Conservation (phyloP, 495 filamentous ascomycete genomes). For the Penicillium simplicissimum region DNA sequence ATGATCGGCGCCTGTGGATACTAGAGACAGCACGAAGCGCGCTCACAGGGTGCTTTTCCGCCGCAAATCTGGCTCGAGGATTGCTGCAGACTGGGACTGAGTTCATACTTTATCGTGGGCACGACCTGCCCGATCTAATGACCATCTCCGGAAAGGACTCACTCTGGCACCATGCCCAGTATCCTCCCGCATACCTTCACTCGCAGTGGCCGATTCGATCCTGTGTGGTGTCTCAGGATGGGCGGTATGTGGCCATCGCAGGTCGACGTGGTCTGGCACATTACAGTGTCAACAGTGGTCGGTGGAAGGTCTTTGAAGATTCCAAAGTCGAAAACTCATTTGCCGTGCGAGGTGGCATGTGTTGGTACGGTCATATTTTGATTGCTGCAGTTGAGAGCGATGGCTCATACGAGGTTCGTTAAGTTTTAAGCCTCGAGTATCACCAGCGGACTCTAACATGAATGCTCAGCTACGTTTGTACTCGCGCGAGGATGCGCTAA, state of each 20-base stretch:
- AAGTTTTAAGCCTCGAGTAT: background rate
- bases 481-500: constrained; percentile 81
- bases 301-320: constrained; percentile 94
- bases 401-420: constrained; percentile 70
- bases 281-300: constrained; percentile 89
- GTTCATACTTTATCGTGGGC: constrained; percentile 88
- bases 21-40: constrained; percentile 91
- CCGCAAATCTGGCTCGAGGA: constrained; percentile 83
- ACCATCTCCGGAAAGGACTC: constrained; percentile 90
- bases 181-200: constrained; percentile 79
- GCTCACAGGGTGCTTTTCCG: constrained; percentile 83
- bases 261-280: constrained; percentile 91
- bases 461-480: constrained; percentile 73
- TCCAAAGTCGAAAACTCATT: constrained; percentile 83
- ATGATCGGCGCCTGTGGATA: constrained; percentile 79
- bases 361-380: constrained; percentile 95
- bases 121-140: constrained; percentile 85
- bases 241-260: constrained; percentile 91
- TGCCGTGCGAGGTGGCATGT: constrained; percentile 92
- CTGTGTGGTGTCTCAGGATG: constrained; percentile 84
- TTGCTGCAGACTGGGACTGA: constrained; percentile 84
- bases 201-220: constrained; percentile 91
- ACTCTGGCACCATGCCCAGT: constrained; percentile 88
- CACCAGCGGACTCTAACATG: background rate
- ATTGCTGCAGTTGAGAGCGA: constrained; percentile 91